These are phyloP conservation scores for Paulinella micropora DNA, from an alignment of 78 protist species.

Conservation along the genomic window DNA sequence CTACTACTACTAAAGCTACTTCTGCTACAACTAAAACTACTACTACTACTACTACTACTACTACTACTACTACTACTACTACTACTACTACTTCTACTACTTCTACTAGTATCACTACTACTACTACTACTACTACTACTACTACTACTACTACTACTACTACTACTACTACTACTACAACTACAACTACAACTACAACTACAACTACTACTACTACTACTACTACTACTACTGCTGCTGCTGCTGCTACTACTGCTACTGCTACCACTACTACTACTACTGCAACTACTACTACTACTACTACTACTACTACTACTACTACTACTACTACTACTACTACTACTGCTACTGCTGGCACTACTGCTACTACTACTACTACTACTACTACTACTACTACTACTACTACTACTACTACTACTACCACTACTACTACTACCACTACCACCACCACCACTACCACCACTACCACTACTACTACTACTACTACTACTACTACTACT, in stretches of 20 bases:
- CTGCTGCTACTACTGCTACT: not conserved
- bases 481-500: not conserved
- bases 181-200: not conserved
- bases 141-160: not conserved
- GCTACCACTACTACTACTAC: not conserved
- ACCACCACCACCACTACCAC: not conserved
- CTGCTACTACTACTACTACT: not conserved
- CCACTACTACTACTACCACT: not conserved
- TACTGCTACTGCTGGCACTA: not conserved
- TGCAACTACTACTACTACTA: not conserved
- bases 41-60: no score
- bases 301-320: not conserved
- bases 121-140: not conserved
- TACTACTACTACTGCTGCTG: not conserved
- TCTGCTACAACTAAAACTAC: no score
- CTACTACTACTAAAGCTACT: not conserved
- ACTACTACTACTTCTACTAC: no score
- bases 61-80: no score
- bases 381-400: not conserved
- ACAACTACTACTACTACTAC: not conserved
- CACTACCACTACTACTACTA: not conserved
- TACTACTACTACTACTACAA: not conserved
- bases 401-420: not conserved
- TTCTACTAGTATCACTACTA: not conserved
- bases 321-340: not conserved